Evolutionary conservation across 768 basidiomycete genomes (phyloP).

Genomic region (Brasilioporus rufonigricans): DNA sequence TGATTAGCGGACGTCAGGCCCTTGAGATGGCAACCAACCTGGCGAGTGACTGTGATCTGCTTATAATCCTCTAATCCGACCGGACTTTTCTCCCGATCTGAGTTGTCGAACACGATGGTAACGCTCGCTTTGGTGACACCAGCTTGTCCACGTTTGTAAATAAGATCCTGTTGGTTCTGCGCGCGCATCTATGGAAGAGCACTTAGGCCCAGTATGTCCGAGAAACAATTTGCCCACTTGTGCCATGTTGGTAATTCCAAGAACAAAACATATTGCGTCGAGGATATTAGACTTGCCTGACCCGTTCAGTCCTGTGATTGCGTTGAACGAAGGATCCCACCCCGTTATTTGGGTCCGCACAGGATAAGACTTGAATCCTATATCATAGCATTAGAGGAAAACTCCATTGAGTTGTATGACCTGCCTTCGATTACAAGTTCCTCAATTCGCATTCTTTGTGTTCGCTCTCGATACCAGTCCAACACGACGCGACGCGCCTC

Average conservation of each 20-base stretch:
- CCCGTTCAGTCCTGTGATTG: conserved; percentile 94
- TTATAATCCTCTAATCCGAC: conserved; percentile 73
- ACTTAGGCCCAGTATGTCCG: neutral
- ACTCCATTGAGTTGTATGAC: neutral
- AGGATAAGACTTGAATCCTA: conserved; percentile 98
- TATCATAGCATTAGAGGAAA: neutral
- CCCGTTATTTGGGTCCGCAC: conserved; percentile 94
- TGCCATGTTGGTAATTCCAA: conserved; percentile 97
- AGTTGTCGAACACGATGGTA: conserved; percentile 98
- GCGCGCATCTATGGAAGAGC: conserved; percentile 72
- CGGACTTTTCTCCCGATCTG: conserved; percentile 81
- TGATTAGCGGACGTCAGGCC: neutral
- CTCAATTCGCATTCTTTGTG: conserved; percentile 80
- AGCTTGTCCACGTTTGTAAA: conserved; percentile 98
- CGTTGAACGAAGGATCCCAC: conserved; percentile 98
- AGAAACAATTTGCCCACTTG: conserved; percentile 47
- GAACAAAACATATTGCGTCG: conserved; percentile 98
- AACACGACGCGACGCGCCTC: conserved; percentile 33
- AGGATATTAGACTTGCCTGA: conserved; percentile 99
- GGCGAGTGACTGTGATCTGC: conserved; percentile 96
- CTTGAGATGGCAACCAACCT: conserved; percentile 49
- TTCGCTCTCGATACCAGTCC: neutral
- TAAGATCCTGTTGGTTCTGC: conserved; percentile 93
- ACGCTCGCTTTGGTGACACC: conserved; percentile 97
- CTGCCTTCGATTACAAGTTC: conserved; percentile 91